Base-by-base conservation (phyloP, 441 rosid genomes). In the Gossypium davidsonii region DNA sequence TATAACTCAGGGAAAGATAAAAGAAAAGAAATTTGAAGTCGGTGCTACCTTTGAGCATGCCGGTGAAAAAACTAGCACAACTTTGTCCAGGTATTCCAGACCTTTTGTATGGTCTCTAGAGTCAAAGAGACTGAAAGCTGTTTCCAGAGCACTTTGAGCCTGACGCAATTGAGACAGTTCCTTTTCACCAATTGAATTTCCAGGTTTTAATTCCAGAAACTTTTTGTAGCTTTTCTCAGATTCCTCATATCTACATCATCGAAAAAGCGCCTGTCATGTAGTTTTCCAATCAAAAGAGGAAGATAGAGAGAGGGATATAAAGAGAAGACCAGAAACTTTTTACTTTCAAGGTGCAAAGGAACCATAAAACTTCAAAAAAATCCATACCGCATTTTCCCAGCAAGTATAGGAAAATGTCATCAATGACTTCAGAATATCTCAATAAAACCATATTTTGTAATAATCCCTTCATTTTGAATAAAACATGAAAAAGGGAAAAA, bases 111-210 rank as follows among this genome's bases (percentile, higher is more conserved):
- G 82, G 17, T 93, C 96, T 10, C 88, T 87, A 2, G 95, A 89
- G 61, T 86, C 89, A 60, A 87, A 91, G 23, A 92, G 90, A 72
- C 78, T 73, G 21, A 78, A 66, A 37, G 99, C 95, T 48, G 89
- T 77, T 76, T 88, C 96, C 44, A 91, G 72, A 79, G 95, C 92
- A 85, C 80, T 91, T 82, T 80, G 83, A 58, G 99, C 98, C 81
- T 95, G 98, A 74, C 80, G 82, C 65, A 90, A 80, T 75, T 95
- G 99, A 80, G 95, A 90, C 55, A 95, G 97, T 82, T 95, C 98
- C 81, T 93, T 95, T 70, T 91, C 95, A 7, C 94, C 96, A 58
- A 78, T 77, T 0, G 83, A 73, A 77, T 91, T 82, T 71, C 91
- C 86, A 17, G 96, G 93, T 73, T 82, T 88, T 31, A 86, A 71